Percentiles rank a stretch among this genome's conserved stretches.
Evolutionary conservation across 179 eudicot genomes (phyloP).

Genomic region (Spinacia oleracea): DNA sequence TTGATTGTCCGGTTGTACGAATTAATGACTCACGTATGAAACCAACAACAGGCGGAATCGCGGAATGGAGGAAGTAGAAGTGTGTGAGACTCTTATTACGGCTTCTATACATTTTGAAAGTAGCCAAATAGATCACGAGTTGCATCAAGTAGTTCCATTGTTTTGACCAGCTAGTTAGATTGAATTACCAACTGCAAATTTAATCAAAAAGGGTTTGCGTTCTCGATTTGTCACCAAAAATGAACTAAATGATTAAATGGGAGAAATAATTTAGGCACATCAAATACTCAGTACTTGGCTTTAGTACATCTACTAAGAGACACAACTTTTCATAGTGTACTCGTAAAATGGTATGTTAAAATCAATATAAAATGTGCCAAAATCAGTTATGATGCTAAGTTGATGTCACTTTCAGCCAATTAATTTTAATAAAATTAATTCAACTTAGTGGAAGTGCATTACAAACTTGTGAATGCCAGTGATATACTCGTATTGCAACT

Average conservation of each 20-base stretch:
- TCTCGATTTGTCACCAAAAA: not conserved
- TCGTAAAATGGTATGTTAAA: no score
- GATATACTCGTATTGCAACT: no score
- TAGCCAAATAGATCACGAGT: not conserved
- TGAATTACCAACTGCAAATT: not conserved
- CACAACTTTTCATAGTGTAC: no score
- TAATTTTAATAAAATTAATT: not conserved
- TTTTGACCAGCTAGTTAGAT: not conserved
- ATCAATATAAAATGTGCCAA: no score
- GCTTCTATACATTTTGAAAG: not conserved
- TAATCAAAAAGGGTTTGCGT: constrained; percentile 2
- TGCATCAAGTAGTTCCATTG: not conserved
- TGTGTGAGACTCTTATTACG: not conserved
- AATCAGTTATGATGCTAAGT: no score
- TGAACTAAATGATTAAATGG: no score
- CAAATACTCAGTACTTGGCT: no score
- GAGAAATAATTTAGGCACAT: no score
- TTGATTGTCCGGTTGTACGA: not conserved
- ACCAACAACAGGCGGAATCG: not conserved
- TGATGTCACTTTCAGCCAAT: not conserved
- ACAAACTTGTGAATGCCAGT: not conserved
- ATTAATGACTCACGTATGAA: not conserved
- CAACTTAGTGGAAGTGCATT: not conserved
- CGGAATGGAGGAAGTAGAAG: not conserved
- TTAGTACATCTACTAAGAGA: no score